phyloP scores from a whole-genome alignment of 495 filamentous ascomycete species.

The Hyaloscypha bicolor region DNA sequence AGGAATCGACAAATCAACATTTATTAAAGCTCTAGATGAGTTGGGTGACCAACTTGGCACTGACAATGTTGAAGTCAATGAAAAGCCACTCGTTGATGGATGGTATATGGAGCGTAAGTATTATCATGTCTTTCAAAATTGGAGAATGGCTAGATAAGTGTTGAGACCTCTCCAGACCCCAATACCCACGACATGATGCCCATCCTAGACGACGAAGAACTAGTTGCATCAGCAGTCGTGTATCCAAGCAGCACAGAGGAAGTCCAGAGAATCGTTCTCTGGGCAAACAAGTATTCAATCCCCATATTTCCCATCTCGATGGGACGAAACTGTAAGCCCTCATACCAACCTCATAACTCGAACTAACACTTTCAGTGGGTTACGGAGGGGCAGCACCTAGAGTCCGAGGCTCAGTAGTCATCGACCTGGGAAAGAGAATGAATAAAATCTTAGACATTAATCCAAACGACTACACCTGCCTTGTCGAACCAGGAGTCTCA shows the following conservation, averaged over 20 bases:
- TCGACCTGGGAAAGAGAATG: slow-evolving; percentile 60
- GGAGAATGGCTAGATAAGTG: no score
- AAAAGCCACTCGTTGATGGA: slow-evolving; percentile 1
- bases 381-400: slow-evolving; percentile 61
- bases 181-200: slow-evolving; percentile 3
- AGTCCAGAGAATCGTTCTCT: slow-evolving; percentile 48
- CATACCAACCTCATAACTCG: neutral
- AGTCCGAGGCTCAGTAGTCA: slow-evolving; percentile 52
- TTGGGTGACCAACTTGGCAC: neutral
- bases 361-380: slow-evolving; percentile 32
- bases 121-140: neutral
- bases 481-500: slow-evolving; percentile 63
- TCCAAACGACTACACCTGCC: slow-evolving; percentile 49
- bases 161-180: no score
- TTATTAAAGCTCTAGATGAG: neutral
- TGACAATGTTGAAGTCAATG: neutral
- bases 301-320: slow-evolving; percentile 58
- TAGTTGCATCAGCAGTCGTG: slow-evolving; percentile 45
- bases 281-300: slow-evolving; percentile 51
- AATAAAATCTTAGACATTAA: slow-evolving; percentile 57
- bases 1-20: neutral
- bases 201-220: slow-evolving; percentile 11
- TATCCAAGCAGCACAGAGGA: slow-evolving; percentile 44
- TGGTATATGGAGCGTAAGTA: slow-evolving; percentile 7
- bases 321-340: slow-evolving; percentile 43